Percentiles rank a stretch among this genome's conserved stretches.
These are phyloP conservation scores for Boletus coccyginus DNA, from an alignment of 768 basidiomycete genomes.

Conservation along the genomic window DNA sequence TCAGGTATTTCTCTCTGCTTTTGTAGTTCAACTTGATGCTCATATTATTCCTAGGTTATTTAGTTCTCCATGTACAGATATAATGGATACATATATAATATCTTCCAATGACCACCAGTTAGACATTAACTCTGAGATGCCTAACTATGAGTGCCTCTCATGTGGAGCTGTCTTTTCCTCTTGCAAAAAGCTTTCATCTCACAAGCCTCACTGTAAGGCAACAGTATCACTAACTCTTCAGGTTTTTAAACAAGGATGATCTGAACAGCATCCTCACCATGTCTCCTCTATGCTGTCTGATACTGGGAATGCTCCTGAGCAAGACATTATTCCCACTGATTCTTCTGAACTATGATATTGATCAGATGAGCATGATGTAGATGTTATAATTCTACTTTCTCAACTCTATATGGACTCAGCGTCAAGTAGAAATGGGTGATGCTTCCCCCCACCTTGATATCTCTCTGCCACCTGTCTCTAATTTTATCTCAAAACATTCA, in stretches of 20 bases:
- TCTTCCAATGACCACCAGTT: not conserved
- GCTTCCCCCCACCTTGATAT: not conserved
- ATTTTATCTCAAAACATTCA: not conserved
- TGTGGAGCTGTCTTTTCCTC: not conserved
- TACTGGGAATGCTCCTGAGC: too few relatives aligned
- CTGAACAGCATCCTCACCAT: not conserved
- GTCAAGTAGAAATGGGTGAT: not conserved
- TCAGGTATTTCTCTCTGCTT: not conserved
- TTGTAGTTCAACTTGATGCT: not conserved
- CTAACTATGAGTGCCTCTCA: not conserved
- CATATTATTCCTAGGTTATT: too few relatives aligned
- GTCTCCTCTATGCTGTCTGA: not conserved
- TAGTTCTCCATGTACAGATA: too few relatives aligned
- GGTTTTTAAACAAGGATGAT: not conserved
- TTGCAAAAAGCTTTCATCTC: not conserved
- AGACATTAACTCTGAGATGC: not conserved
- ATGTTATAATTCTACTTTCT: not conserved
- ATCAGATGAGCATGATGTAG: not conserved
- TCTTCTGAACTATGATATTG: not conserved
- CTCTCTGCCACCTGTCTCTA: not conserved
- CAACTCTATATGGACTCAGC: too few relatives aligned
- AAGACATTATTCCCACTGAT: not conserved
- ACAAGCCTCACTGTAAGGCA: not conserved
- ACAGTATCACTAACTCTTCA: not conserved
- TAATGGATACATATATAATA: too few relatives aligned